phyloP scores from a whole-genome alignment of 2,329 filamentous ascomycete genomes.

The Neonectria coccinea region DNA sequence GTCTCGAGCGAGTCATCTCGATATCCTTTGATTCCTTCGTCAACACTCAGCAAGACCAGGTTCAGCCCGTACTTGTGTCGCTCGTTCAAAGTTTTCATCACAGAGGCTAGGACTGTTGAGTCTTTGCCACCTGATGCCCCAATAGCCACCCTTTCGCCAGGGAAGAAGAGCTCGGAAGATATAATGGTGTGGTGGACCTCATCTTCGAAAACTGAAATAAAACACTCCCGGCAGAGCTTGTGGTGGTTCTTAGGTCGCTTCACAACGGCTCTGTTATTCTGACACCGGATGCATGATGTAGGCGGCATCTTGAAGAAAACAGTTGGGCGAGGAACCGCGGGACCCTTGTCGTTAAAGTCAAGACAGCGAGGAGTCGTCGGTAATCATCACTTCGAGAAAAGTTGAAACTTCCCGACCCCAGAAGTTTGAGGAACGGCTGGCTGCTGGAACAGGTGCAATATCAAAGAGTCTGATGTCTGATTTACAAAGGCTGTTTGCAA shows the following conservation, averaged over 20 bases:
- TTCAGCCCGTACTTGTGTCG: constrained; percentile 88
- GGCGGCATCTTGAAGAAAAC: constrained; percentile 73
- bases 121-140: constrained; percentile 98
- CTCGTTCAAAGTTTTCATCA: constrained; percentile 94
- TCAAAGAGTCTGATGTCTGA: neutral
- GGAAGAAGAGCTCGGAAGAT: constrained; percentile 81
- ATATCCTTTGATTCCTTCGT: constrained; percentile 97
- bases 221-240: constrained; percentile 91
- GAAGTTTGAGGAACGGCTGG: neutral
- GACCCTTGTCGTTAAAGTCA: neutral
- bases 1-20: constrained; percentile 96
- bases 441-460: neutral
- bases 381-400: neutral
- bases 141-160: constrained; percentile 90
- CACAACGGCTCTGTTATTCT: constrained; percentile 82
- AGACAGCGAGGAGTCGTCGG: neutral
- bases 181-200: constrained; percentile 95
- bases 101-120: constrained; percentile 93
- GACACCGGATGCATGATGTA: constrained; percentile 79
- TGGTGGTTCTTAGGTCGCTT: constrained; percentile 95
- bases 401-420: neutral
- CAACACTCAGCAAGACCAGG: constrained; percentile 88
- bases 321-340: constrained; percentile 5
- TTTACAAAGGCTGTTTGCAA: constrained; percentile 7
- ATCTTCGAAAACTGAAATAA: constrained; percentile 87